Conservation (phyloP, 305 asterid species). For the Fraxinus latifolia region DNA sequence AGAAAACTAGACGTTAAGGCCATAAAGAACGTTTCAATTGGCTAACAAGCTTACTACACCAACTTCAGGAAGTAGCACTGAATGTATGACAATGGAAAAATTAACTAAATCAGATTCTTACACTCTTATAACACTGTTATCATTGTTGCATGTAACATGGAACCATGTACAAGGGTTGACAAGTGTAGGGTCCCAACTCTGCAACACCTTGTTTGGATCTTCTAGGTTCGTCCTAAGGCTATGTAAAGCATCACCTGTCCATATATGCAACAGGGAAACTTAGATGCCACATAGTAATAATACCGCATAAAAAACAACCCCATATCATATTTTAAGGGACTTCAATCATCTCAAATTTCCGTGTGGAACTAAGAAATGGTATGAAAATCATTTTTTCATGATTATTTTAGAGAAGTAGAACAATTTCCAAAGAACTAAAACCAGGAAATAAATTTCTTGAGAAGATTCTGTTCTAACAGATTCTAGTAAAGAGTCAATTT, state of each 20-base stretch:
- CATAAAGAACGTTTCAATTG: neutral
- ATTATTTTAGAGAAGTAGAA: neutral
- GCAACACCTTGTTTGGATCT: slow-evolving; percentile 90
- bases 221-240: slow-evolving; percentile 64
- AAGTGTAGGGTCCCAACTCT: slow-evolving; percentile 99
- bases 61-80: slow-evolving; percentile 1
- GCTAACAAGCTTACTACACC: slow-evolving; percentile 2
- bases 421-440: neutral
- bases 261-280: neutral
- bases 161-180: slow-evolving; percentile 99
- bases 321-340: neutral
- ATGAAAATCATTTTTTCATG: neutral
- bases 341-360: neutral
- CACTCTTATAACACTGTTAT: slow-evolving; percentile 96
- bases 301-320: neutral
- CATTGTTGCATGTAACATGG: slow-evolving; percentile 96
- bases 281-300: slow-evolving; percentile 12
- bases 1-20: slow-evolving; percentile 7
- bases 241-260: slow-evolving; percentile 86
- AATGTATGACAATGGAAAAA: slow-evolving; percentile 6
- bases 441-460: neutral
- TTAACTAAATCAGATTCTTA: slow-evolving; percentile 35
- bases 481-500: slow-evolving; percentile 9
- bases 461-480: too few species aligned
- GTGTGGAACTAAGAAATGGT: neutral